Evolutionary conservation across 2,329 filamentous ascomycete genomes (phyloP).

Genomic region (Magnaporthiopsis rhizophila): DNA sequence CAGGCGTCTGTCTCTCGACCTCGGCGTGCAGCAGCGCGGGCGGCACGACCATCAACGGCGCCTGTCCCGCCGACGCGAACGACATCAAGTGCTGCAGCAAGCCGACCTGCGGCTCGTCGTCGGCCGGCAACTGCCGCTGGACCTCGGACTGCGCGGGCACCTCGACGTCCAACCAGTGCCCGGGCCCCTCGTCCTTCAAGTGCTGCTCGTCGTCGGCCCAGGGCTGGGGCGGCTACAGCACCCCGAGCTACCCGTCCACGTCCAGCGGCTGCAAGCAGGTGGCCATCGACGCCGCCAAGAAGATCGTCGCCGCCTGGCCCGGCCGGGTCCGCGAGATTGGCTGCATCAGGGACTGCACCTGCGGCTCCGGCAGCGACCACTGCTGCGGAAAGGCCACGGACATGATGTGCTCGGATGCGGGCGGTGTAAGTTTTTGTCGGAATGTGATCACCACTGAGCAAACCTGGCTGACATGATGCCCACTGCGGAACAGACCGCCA

Average conservation of each 20-base stretch:
- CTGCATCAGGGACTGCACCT: constrained; percentile 25
- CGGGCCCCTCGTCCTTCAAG: constrained; percentile 29
- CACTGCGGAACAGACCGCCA: constrained; percentile 20
- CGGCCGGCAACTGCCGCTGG: constrained; percentile 29
- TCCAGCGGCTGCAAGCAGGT: constrained; percentile 26
- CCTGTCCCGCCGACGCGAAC: constrained; percentile 28
- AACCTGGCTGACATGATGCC: background rate
- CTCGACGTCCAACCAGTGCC: constrained; percentile 23
- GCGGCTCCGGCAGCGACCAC: constrained; percentile 26
- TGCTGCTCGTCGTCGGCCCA: constrained; percentile 26
- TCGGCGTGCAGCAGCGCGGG: constrained; percentile 26
- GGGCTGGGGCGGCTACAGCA: constrained; percentile 27
- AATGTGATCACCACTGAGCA: too few relatives aligned
- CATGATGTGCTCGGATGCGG: constrained; percentile 29
- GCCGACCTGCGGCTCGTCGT: constrained; percentile 23
- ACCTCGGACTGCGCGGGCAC: constrained; percentile 27
- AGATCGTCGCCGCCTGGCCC: constrained; percentile 27
- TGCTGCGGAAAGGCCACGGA: constrained; percentile 30
- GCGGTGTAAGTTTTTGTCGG: constrained; percentile 23
- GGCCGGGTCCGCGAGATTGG: constrained; percentile 26
- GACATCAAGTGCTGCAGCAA: constrained; percentile 36
- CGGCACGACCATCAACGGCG: constrained; percentile 28
- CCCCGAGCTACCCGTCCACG: constrained; percentile 25
- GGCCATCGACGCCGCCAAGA: constrained; percentile 26
- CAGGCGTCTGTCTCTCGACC: constrained; percentile 30